Base-by-base conservation (phyloP, 169 alveolate species). In the Eimeria sp. region DNA sequence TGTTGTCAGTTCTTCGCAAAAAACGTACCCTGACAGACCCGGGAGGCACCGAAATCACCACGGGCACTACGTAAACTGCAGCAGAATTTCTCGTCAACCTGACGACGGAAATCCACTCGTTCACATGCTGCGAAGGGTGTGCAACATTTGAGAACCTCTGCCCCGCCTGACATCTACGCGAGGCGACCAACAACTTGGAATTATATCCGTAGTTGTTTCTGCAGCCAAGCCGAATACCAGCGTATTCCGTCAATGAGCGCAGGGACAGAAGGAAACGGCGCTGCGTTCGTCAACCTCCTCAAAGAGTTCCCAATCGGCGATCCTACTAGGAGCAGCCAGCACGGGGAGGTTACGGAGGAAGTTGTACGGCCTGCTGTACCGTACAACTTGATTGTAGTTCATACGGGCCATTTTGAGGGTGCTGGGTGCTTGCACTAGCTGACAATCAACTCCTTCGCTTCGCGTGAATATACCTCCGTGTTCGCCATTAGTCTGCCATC, bases 271-370 rank as follows among this genome's bases (percentile, higher is more conserved):
- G 80, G 65, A 61, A 86, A 45, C 25, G 20, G 67, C 22, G 58
- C 61, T 61, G 98, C 99, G 49, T 97, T 92, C 89, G 98, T 98
- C 45, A 98, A 98, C 97, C 98, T 98, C 43, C 98, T 98, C 96
- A 98, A 97, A 89, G 95, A 96, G 58, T 97, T 95, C 95, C 96
- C 97, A 7, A 95, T 97, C 22, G 94, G 90, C 47, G 98, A 97
- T 58, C 96, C 96, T 88, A 94, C 97, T 27, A 78, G 92, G 25
- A 95, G 98, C 73, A 95, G 97, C 70, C 95, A 97, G 65, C 95
- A 96, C 72, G 99, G 99, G 63, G 98, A 97, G 54, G 98, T 97
- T 11, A 27, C 97, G 40, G 98, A 97, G 82, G 96, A 95, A 95
- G 73, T 70, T 47, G 96, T 94, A 54, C 67, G 96, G 34, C 80